Conservation (phyloP, 306 rosid species). For the Citrullus mucosospermus region DNA sequence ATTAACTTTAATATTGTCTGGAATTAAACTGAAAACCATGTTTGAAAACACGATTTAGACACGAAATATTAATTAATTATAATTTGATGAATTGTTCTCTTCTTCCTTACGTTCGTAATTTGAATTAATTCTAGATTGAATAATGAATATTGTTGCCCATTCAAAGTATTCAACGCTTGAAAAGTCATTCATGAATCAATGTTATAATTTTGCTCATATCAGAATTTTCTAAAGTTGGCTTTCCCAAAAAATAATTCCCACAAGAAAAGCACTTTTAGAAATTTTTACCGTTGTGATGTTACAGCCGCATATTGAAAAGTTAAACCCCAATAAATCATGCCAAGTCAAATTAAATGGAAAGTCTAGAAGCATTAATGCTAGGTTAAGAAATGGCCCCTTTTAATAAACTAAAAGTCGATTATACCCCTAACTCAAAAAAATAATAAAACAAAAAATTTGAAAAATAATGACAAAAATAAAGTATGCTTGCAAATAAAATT, state of each 20-base stretch:
- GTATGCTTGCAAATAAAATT: too few species aligned
- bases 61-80: background rate
- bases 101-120: background rate
- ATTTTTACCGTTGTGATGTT: background rate
- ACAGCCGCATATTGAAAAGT: background rate
- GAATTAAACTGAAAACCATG: background rate
- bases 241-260: background rate
- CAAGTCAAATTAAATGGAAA: background rate
- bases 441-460: too few species aligned
- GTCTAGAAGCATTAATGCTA: background rate
- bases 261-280: background rate
- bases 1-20: background rate
- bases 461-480: too few species aligned
- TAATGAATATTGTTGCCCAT: background rate
- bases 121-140: background rate
- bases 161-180: background rate
- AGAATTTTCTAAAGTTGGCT: background rate
- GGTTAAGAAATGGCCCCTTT: too few species aligned
- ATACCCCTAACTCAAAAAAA: too few species aligned
- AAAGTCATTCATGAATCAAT: background rate
- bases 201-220: background rate
- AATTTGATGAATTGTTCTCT: background rate
- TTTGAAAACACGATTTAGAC: background rate
- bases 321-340: background rate
- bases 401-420: too few species aligned